phyloP scores from a whole-genome alignment of 371 early-diverging fungal genomes.

The Mortierella sp. region DNA sequence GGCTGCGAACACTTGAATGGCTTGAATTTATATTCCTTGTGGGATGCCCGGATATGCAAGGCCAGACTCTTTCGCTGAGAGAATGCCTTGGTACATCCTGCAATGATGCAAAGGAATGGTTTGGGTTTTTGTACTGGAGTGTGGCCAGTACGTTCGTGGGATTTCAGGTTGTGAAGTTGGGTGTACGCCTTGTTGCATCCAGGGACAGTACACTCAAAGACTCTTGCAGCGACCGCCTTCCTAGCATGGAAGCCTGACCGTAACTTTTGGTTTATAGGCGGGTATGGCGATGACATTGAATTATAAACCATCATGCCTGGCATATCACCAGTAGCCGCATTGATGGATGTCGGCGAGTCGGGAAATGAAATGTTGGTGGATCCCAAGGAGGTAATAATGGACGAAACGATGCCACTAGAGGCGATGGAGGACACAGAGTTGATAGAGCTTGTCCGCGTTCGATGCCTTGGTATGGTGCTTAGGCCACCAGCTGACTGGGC shows the following conservation, averaged over 20 bases:
- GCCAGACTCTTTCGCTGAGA: conserved; percentile 52
- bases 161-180: conserved; percentile 69
- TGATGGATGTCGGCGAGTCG: conserved; percentile 15
- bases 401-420: conserved; percentile 33
- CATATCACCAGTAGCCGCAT: not conserved
- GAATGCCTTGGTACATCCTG: conserved; percentile 51
- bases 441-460: conserved; percentile 36
- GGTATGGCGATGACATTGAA: not conserved
- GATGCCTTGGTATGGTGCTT: conserved; percentile 13
- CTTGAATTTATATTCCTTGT: conserved; percentile 63
- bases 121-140: conserved; percentile 52
- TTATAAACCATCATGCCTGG: not conserved
- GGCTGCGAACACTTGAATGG: conserved; percentile 66
- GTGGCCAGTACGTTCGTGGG: conserved; percentile 68
- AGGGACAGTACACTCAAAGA: conserved; percentile 46
- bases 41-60: conserved; percentile 43
- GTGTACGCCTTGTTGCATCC: conserved; percentile 65
- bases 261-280: conserved; percentile 7
- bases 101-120: conserved; percentile 50
- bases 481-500: conserved; percentile 8
- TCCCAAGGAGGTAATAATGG: conserved; percentile 26
- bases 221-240: conserved; percentile 33
- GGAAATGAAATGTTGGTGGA: conserved; percentile 34
- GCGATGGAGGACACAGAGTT: conserved; percentile 35
- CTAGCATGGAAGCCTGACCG: conserved; percentile 19